Evolutionary conservation across 495 filamentous ascomycete species (phyloP).

Genomic region (Neurospora terricola): DNA sequence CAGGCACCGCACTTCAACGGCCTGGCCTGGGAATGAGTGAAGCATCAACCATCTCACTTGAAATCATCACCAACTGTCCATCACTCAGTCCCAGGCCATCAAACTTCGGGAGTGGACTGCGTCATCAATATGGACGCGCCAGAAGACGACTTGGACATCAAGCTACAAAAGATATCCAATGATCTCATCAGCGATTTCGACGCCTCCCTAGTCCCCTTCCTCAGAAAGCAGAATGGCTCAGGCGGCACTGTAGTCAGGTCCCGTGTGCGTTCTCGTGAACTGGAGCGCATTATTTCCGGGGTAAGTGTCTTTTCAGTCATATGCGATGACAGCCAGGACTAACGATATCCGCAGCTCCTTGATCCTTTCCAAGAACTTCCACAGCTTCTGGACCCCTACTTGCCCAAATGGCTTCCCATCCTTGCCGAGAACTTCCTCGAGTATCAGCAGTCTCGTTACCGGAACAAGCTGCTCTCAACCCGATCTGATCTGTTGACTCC

Average conservation of each 20-base stretch:
- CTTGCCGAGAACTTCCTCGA: slow-evolving; percentile 66
- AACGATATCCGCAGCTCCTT: slow-evolving; percentile 41
- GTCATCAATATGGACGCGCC: slow-evolving; percentile 33
- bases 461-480: slow-evolving; percentile 17
- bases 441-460: slow-evolving; percentile 43
- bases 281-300: slow-evolving; percentile 31
- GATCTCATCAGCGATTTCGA: slow-evolving; percentile 59
- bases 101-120: neutral
- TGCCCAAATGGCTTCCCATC: slow-evolving; percentile 60
- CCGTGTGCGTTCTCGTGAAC: slow-evolving; percentile 34
- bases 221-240: slow-evolving; percentile 30
- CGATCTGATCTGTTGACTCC: slow-evolving; percentile 40
- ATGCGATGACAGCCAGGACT: slow-evolving; percentile 3
- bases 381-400: slow-evolving; percentile 85
- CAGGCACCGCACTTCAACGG: neutral
- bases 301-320: slow-evolving; percentile 19
- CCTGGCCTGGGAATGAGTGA: neutral
- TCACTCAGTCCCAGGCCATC: neutral
- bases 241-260: slow-evolving; percentile 21
- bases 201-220: slow-evolving; percentile 43
- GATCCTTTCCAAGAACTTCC: slow-evolving; percentile 94
- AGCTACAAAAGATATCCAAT: slow-evolving; percentile 59
- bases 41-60: neutral
- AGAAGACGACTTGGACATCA: slow-evolving; percentile 55
- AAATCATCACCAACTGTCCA: neutral